Evolutionary conservation across 768 basidiomycete species (phyloP), one percentile per base, ranked within the genome.

Genomic region (Pulveroboletus sp.): DNA sequence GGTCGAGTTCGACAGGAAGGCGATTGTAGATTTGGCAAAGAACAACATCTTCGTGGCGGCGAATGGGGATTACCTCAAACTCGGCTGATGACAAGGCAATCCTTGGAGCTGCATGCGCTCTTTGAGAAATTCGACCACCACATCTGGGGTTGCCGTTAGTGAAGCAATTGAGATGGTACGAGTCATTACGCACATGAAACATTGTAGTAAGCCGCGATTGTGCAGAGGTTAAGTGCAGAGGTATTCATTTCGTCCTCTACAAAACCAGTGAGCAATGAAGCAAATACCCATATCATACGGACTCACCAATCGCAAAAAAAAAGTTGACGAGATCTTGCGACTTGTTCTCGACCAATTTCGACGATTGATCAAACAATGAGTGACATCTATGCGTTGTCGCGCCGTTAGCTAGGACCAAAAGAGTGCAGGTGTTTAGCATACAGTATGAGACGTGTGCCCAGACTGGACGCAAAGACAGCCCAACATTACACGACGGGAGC

Each of bases 181-280:
- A 43, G 11, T 2, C 2, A 23, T 33, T 41, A 74, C 86, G 64
- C 55, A 89, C 88, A 91, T 46, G 90, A 93, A 35, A 94, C 93
- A 61, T 93, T 91, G 67, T 93, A 95, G 71, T 93, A 94, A 0
- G 94, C 93, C 0, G 94, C 97, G 59, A 99, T 98, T 94, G 97
- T 97, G 49, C 97, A 95, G 32, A 98, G 74, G 69, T 98, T 99
- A 59, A 97, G 81, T 2, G 94, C 84, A 3, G 84, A 81, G 1
- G 90, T 80, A 54, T 95, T 91, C 87, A 94, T 93, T 65, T 97
- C 94, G 53, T 95, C 93, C 74, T 91, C 89, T 55, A 40, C 31
- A 51, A 32, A 38, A 40, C 13, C 24, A n/a, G 52, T 53, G 41
- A 46, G 36, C 48, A 12, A 6, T 9, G 17, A 3, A 20, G 6